Conservation (phyloP, 345 rosid species). For the Brassica rapa region DNA sequence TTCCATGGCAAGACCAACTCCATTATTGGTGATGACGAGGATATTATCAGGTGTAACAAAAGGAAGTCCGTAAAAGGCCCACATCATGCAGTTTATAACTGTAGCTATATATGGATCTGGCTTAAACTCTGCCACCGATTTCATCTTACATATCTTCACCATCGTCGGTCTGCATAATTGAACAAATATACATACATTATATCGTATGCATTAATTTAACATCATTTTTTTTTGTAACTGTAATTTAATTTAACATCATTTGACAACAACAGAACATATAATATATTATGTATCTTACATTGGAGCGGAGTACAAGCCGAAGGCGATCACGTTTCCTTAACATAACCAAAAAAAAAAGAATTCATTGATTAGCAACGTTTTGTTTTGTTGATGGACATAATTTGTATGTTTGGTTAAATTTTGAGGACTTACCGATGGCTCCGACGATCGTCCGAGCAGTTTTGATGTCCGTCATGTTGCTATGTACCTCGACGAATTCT, state of each 20-base stretch:
- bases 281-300: conserved; percentile 47
- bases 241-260: not conserved
- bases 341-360: not conserved
- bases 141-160: conserved; percentile 48
- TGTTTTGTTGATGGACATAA: not conserved
- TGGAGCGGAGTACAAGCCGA: conserved; percentile 68
- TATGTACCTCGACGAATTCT: conserved; percentile 2
- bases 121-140: conserved; percentile 56
- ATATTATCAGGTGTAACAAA: conserved; percentile 59
- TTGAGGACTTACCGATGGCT: conserved; percentile 50
- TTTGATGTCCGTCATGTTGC: conserved; percentile 30
- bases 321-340: conserved; percentile 75
- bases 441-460: conserved; percentile 53
- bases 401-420: not conserved
- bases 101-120: conserved; percentile 75
- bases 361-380: not conserved
- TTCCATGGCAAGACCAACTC: conserved; percentile 56
- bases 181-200: conserved; percentile 3
- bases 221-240: no score
- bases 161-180: conserved; percentile 63
- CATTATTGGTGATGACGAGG: conserved; percentile 63
- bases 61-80: conserved; percentile 74
- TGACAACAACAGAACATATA: not conserved
- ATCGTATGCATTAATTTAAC: conserved; percentile 7
- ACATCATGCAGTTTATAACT: conserved; percentile 65